phyloP scores from a whole-genome alignment of 129 eudicot genomes.

The Cynara cardunculus region DNA sequence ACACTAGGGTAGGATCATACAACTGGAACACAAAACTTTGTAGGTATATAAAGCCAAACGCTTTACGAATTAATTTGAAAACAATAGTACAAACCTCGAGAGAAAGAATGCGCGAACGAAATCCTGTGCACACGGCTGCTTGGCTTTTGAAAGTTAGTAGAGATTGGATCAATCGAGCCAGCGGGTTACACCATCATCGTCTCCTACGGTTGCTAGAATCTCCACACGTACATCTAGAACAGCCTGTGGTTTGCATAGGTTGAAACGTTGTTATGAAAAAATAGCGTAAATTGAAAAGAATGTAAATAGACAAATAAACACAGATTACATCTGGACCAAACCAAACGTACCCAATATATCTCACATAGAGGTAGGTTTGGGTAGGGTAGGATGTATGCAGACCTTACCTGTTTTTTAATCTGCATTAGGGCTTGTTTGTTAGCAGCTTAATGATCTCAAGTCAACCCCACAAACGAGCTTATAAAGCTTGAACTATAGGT shows the following conservation, averaged over 20 bases:
- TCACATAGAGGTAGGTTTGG: neutral
- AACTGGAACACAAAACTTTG: slow-evolving; percentile 6
- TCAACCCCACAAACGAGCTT: neutral
- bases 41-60: slow-evolving; percentile 14
- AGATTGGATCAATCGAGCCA: slow-evolving; percentile 67
- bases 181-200: slow-evolving; percentile 83
- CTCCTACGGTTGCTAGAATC: slow-evolving; percentile 80
- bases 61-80: slow-evolving; percentile 24
- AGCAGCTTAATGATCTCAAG: no score
- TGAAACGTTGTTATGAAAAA: neutral
- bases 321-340: neutral
- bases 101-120: slow-evolving; percentile 14
- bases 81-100: slow-evolving; percentile 26
- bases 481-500: neutral
- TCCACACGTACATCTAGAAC: slow-evolving; percentile 82
- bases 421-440: neutral
- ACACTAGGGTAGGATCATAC: slow-evolving; percentile 9
- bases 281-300: neutral
- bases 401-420: no score
- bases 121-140: neutral
- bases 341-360: neutral
- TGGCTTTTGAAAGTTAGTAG: slow-evolving; percentile 8
- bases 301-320: neutral
- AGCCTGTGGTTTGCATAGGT: slow-evolving; percentile 56
- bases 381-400: no score